Percentiles rank a stretch among this genome's conserved stretches.
Conservation (phyloP, 495 filamentous ascomycete species). For the Glonium stellatum region DNA sequence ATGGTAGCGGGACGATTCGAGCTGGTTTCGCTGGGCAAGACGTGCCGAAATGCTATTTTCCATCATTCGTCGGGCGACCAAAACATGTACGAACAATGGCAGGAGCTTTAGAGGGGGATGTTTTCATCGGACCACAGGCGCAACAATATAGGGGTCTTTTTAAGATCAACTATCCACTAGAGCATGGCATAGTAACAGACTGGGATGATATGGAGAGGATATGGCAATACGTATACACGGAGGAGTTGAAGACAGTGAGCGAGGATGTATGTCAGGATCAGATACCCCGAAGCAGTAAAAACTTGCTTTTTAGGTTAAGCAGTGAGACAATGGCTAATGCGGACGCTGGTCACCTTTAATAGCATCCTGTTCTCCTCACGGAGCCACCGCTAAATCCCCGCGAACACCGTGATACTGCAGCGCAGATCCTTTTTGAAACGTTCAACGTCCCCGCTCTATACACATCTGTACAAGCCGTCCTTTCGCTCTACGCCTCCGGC, state of each 20-base stretch:
- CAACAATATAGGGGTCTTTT: constrained; percentile 88
- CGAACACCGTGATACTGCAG: constrained; percentile 90
- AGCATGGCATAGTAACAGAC: constrained; percentile 97
- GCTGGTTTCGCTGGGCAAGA: constrained; percentile 96
- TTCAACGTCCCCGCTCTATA: constrained; percentile 97
- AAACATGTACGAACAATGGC: constrained; percentile 96
- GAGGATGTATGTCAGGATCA: constrained; percentile 63
- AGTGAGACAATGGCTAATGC: constrained; percentile 9
- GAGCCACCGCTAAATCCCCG: constrained; percentile 95
- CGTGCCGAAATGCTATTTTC: constrained; percentile 90
- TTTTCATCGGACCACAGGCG: constrained; percentile 91
- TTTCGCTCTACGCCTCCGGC: constrained; percentile 93
- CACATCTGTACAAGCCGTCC: constrained; percentile 92
- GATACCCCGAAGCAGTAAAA: background rate
- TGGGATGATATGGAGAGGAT: constrained; percentile 99
- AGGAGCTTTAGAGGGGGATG: constrained; percentile 90
- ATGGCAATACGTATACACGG: constrained; percentile 82
- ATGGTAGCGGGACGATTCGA: constrained; percentile 94
- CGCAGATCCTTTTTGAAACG: constrained; percentile 97
- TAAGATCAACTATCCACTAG: constrained; percentile 91
- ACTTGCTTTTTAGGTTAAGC: background rate
- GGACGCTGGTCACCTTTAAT: constrained; percentile 7
- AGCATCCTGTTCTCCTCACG: constrained; percentile 94
- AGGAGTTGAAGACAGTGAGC: constrained; percentile 86
- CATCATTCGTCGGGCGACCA: constrained; percentile 94